A percentile compares a stretch with the other conserved stretches of the same genome.
These are phyloP conservation scores for Fusarium sp. DNA, from an alignment of 2,329 filamentous ascomycete genomes.

Conservation along the genomic window DNA sequence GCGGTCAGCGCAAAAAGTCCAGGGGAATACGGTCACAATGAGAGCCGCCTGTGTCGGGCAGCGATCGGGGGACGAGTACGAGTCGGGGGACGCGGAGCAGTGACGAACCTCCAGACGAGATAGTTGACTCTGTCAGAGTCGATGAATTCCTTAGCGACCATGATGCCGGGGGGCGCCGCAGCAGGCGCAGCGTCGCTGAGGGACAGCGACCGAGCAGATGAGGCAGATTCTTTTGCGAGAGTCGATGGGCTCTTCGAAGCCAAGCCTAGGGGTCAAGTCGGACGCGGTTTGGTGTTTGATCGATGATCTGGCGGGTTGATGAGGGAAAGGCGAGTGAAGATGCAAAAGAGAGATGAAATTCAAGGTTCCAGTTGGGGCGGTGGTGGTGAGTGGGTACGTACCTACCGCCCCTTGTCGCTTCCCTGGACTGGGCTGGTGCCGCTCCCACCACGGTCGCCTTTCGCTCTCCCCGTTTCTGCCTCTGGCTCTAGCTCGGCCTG, in stretches of 20 bases:
- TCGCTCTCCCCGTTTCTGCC: slow-evolving; percentile 44
- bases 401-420: slow-evolving; percentile 30
- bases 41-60: slow-evolving; percentile 9
- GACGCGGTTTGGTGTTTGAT: slow-evolving; percentile 25
- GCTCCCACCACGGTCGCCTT: slow-evolving; percentile 35
- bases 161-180: slow-evolving; percentile 53
- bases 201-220: slow-evolving; percentile 29
- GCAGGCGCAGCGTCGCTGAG: slow-evolving; percentile 49
- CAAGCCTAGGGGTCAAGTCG: slow-evolving; percentile 29
- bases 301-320: slow-evolving; percentile 32
- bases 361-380: slow-evolving; percentile 46
- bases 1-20: slow-evolving; percentile 39
- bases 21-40: slow-evolving; percentile 19
- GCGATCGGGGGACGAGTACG: slow-evolving; percentile 33
- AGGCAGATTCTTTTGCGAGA: slow-evolving; percentile 17
- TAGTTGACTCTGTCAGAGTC: slow-evolving; percentile 77
- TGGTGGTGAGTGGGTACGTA: slow-evolving; percentile 48
- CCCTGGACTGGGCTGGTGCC: slow-evolving; percentile 14
- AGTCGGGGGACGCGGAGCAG: slow-evolving; percentile 44
- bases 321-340: slow-evolving; percentile 49
- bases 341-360: slow-evolving; percentile 52
- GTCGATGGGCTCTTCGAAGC: slow-evolving; percentile 33
- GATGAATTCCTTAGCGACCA: slow-evolving; percentile 70
- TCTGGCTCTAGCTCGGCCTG: slow-evolving; percentile 32
- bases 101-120: slow-evolving; percentile 76